Conservation (phyloP, 2,329 filamentous ascomycete species). For the Paecilomyces dactylethromorphus region DNA sequence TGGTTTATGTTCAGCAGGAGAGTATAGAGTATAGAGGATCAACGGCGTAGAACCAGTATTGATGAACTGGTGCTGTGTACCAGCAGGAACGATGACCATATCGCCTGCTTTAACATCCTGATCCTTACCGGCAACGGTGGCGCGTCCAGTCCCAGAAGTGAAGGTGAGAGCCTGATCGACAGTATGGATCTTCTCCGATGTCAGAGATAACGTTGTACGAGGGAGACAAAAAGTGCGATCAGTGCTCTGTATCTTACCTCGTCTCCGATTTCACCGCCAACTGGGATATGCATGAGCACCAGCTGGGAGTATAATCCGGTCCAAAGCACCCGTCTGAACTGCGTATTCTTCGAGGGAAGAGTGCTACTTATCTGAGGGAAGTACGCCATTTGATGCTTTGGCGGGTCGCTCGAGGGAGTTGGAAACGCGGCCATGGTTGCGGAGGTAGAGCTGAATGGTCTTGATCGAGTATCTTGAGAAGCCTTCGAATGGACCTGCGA, state of each 20-base stretch:
- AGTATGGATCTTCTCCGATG: slow-evolving; percentile 38
- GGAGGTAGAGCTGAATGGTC: background rate
- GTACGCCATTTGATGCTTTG: slow-evolving; percentile 53
- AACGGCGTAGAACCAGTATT: slow-evolving; percentile 55
- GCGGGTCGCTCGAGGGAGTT: slow-evolving; percentile 20
- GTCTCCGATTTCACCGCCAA: slow-evolving; percentile 60
- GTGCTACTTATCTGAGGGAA: slow-evolving; percentile 51
- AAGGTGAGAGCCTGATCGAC: slow-evolving; percentile 62
- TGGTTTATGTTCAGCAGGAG: slow-evolving; percentile 55
- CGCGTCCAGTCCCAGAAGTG: slow-evolving; percentile 53
- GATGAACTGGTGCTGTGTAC: slow-evolving; percentile 60
- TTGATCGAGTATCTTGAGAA: background rate
- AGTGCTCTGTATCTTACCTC: slow-evolving; percentile 39
- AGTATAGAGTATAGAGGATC: slow-evolving; percentile 58
- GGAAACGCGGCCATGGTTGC: background rate
- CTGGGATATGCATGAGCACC: slow-evolving; percentile 59
- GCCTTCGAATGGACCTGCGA: background rate
- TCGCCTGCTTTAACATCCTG: slow-evolving; percentile 51
- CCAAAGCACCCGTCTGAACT: slow-evolving; percentile 56
- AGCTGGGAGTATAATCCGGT: slow-evolving; percentile 59
- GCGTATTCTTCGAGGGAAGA: slow-evolving; percentile 49
- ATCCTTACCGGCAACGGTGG: slow-evolving; percentile 53
- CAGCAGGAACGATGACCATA: slow-evolving; percentile 57
- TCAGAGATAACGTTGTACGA: background rate
- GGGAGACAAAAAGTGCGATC: background rate